Evolutionary conservation across 441 rosid species (phyloP), one percentile per base, ranked within the genome.

Genomic region (Pelargonium myrrhifolium): DNA sequence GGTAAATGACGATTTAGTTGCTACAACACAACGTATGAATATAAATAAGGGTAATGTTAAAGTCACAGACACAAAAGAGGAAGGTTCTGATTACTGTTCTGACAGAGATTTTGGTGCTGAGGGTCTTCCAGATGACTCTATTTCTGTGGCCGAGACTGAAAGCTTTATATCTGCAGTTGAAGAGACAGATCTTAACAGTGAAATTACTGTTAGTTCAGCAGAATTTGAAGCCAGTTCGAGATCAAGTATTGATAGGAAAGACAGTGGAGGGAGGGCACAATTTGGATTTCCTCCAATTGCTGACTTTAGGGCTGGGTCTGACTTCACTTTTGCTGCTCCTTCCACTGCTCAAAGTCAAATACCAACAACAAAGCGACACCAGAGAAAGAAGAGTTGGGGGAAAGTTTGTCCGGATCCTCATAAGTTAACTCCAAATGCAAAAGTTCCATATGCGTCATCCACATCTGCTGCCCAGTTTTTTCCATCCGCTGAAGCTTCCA

Each of bases 101-200:
- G 81, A 78, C 37, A 68, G 75, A 59, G 62, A 64, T 70, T 64
- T 42, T 74, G 75, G 78, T 73, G 66, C 70, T 72, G 93, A 82
- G 69, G 80, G 71, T 67, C 71, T 78, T 64, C 78, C 61, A 15
- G 88, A 85, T 45, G 90, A 79, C 37, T 80, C 81, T 64, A 26
- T 81, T 62, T 87, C 96, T 18, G 92, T 79, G 66, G 80, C 84
- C 68, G 96, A 90, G 71, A 85, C 98, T 58, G 97, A 92, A 78
- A 92, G 96, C 84, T 87, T 89, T 76, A 85, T 81, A 76, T 82
- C 95, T 42, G 95, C 92, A 69, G 78, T 80, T 45, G 97, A 95
- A 77, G 96, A 87, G 80, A 84, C 84, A 67, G 95, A 87, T 66
- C 68, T 73, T 60, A 74, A 74, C 43, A 79, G 63, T 72, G 95